A percentile compares a stretch with the other conserved stretches of the same genome.
Conservation (phyloP, 495 filamentous ascomycete genomes). For the Annulohypoxylon bovei region DNA sequence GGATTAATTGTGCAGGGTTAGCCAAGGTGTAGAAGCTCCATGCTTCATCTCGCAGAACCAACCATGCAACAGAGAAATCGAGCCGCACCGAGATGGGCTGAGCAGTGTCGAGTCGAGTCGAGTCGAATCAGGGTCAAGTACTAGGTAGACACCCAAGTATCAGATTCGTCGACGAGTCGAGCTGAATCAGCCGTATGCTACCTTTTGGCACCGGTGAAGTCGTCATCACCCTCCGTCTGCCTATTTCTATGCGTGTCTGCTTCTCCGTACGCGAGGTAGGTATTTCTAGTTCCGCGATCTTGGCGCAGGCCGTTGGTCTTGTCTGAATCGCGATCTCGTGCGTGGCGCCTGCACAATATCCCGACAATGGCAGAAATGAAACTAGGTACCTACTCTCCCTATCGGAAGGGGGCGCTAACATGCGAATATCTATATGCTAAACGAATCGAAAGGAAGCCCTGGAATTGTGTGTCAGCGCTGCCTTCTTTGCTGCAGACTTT, state of each 20-base stretch:
- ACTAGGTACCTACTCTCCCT: constrained; percentile 42
- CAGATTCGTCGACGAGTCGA: constrained; percentile 14
- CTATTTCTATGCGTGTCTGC: constrained; percentile 2
- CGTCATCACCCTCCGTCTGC: constrained; percentile 9
- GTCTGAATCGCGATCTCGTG: constrained; percentile 41
- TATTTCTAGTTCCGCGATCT: constrained; percentile 39
- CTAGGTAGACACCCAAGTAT: constrained; percentile 10
- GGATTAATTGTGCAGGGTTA: constrained; percentile 15
- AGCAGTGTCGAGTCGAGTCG: not conserved
- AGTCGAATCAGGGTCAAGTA: constrained; percentile 1
- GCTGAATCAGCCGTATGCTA: constrained; percentile 28
- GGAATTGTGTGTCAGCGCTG: constrained; percentile 43
- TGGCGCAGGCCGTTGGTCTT: constrained; percentile 31
- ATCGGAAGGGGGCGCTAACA: constrained; percentile 49
- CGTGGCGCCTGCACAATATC: constrained; percentile 49
- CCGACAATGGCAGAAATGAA: constrained; percentile 41
- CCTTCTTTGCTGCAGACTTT: constrained; percentile 32
- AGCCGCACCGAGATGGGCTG: constrained; percentile 2
- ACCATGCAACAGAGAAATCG: constrained; percentile 8
- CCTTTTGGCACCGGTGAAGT: constrained; percentile 15
- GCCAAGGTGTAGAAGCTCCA: constrained; percentile 16
- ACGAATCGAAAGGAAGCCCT: constrained; percentile 34
- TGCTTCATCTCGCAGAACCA: constrained; percentile 15
- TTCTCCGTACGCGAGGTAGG: not conserved
- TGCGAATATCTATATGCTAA: constrained; percentile 42